Conservation (phyloP, 257 asterid genomes). For the Fraxinus anomala region DNA sequence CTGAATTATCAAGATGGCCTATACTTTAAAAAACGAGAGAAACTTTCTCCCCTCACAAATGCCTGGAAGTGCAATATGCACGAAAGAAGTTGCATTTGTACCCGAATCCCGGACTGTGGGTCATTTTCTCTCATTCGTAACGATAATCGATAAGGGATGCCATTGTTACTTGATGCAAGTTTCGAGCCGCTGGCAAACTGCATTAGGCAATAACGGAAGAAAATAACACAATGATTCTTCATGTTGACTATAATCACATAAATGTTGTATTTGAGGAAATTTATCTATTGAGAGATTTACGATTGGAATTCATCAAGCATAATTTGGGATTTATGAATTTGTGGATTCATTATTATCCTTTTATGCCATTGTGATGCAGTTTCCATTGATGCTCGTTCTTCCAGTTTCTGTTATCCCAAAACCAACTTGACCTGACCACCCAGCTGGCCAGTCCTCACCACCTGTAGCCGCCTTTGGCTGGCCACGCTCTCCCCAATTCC, state of each 20-base stretch:
- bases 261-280: neutral
- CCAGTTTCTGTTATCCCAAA: too few species aligned
- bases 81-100: neutral
- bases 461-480: too few species aligned
- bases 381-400: neutral
- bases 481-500: too few species aligned
- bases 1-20: conserved; percentile 33
- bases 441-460: too few species aligned
- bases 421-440: too few species aligned
- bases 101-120: neutral
- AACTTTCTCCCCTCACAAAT: neutral
- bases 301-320: neutral
- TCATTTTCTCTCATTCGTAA: neutral
- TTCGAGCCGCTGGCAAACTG: neutral
- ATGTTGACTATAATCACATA: neutral
- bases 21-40: neutral
- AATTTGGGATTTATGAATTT: neutral
- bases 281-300: neutral
- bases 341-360: neutral
- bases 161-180: neutral
- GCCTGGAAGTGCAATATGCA: neutral
- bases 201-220: neutral
- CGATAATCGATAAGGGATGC: neutral
- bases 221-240: neutral
- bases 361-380: neutral